Conservation (phyloP, 306 rosid species). For the Fagus crenata region DNA sequence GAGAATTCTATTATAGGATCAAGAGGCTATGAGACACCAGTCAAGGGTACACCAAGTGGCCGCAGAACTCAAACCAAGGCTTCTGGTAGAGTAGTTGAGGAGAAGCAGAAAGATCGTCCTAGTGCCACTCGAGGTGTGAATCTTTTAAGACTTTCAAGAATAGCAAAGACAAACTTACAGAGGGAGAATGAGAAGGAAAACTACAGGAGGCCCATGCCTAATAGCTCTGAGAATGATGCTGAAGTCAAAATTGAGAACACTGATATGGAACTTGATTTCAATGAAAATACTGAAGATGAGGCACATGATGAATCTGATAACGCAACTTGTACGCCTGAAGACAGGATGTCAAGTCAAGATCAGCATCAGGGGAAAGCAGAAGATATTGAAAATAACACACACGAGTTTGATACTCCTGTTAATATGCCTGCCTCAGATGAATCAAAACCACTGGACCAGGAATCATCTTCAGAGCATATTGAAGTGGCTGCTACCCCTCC, state of each 20-base stretch:
- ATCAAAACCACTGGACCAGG: constrained; percentile 52
- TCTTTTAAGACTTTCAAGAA: constrained; percentile 87
- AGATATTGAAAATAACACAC: constrained; percentile 50
- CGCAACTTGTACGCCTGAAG: constrained; percentile 46
- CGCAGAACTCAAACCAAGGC: constrained; percentile 70
- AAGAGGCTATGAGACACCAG: constrained; percentile 66
- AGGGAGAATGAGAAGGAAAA: constrained; percentile 98
- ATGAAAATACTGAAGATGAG: constrained; percentile 87
- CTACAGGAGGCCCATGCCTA: constrained; percentile 78
- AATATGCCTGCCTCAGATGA: constrained; percentile 48
- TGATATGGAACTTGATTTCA: constrained; percentile 96
- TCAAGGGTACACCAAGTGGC: constrained; percentile 67
- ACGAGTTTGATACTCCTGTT: constrained; percentile 49
- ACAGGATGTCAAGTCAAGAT: constrained; percentile 44
- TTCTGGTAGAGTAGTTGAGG: constrained; percentile 64
- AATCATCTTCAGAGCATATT: constrained; percentile 56
- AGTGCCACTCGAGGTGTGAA: constrained; percentile 65
- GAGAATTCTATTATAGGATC: constrained; percentile 63
- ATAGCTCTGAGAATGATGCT: constrained; percentile 64
- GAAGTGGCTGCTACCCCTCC: constrained; percentile 64
- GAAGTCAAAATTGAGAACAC: constrained; percentile 95
- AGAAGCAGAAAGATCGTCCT: constrained; percentile 62
- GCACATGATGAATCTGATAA: constrained; percentile 73
- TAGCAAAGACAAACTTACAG: constrained; percentile 81
- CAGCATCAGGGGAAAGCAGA: constrained; percentile 55